Conservation (phyloP, 208 protist species). For the Acanthamoeba lenticulata region DNA sequence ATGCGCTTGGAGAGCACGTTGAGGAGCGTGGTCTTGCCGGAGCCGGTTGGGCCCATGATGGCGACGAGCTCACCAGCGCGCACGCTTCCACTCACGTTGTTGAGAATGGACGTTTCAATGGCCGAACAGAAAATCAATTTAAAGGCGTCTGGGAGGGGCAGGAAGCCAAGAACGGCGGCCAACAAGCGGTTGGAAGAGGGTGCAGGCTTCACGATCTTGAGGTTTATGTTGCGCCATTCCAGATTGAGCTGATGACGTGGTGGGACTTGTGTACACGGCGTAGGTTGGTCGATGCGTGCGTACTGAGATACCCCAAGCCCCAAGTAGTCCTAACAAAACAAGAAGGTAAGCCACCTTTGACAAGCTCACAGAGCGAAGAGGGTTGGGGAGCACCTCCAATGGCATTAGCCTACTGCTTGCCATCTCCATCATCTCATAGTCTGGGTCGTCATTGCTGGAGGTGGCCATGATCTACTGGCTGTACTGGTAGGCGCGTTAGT, state of each 20-base stretch:
- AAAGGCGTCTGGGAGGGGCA: background rate
- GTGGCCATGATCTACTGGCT: no score
- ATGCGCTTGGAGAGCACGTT: constrained; percentile 63
- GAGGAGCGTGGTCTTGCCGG: constrained; percentile 72
- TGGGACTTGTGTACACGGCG: background rate
- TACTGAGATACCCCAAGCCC: background rate
- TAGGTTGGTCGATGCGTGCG: background rate
- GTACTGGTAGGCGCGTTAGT: no score
- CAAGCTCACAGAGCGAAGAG: no score
- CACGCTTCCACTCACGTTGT: background rate
- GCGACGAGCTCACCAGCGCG: background rate
- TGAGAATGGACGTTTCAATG: background rate
- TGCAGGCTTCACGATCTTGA: background rate
- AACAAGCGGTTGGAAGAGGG: background rate
- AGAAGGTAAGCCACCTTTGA: no score
- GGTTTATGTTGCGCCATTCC: constrained; percentile 10
- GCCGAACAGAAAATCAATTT: background rate
- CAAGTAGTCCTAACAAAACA: background rate
- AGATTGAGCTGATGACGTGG: background rate
- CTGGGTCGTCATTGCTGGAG: no score
- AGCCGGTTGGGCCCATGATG: constrained; percentile 31
- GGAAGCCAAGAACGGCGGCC: background rate
- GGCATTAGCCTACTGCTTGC: no score
- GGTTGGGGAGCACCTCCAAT: no score
- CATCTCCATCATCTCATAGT: no score